Conservation (phyloP, 352 stramenopile species). For the Phytophthora sp. region DNA sequence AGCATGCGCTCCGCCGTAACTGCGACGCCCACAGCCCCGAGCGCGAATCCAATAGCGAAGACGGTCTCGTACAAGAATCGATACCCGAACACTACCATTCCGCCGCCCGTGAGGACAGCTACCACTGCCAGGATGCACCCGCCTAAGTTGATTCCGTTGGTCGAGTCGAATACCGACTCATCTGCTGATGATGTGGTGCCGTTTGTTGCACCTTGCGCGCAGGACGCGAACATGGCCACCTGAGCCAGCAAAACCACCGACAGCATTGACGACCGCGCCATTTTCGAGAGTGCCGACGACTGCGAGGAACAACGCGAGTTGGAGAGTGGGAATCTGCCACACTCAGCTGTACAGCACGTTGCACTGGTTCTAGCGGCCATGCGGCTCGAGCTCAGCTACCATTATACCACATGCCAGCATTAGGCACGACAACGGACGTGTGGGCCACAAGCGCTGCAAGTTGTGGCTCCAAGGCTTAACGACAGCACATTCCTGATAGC, state of each 20-base stretch:
- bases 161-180: conserved; percentile 40
- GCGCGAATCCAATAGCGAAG: conserved; percentile 36
- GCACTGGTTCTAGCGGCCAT: conserved; percentile 23
- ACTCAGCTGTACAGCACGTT: neutral
- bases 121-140: conserved; percentile 37
- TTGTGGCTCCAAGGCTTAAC: conserved; percentile 14
- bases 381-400: conserved; percentile 25
- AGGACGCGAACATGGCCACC: conserved; percentile 15
- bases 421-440: conserved; percentile 6
- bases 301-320: conserved; percentile 11
- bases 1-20: conserved; percentile 41
- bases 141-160: conserved; percentile 24
- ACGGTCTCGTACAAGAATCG: conserved; percentile 41
- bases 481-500: conserved; percentile 13
- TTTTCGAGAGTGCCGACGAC: neutral
- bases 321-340: conserved; percentile 10
- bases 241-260: conserved; percentile 19
- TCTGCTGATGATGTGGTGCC: conserved; percentile 3
- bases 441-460: conserved; percentile 2
- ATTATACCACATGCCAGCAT: conserved; percentile 26
- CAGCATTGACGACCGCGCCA: conserved; percentile 16
- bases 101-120: conserved; percentile 32
- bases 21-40: conserved; percentile 30
- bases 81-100: conserved; percentile 36
- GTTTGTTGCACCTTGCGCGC: conserved; percentile 8